Evolutionary conservation across 1,284 basidiomycete genomes (phyloP).

Genomic region (Cutaneotrichosporon curvatum): DNA sequence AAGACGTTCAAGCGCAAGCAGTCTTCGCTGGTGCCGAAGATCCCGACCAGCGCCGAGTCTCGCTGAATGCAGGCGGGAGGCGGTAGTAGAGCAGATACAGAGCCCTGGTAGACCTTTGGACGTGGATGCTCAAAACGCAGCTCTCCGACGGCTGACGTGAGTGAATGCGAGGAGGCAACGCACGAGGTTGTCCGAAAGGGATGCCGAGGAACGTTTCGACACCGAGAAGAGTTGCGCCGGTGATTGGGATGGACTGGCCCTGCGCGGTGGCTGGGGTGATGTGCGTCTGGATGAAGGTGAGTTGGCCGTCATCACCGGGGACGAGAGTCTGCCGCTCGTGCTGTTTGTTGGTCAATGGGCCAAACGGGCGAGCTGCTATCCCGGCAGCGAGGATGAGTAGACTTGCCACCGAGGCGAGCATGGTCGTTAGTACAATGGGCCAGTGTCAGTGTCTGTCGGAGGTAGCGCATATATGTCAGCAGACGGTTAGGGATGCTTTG

Average conservation of each 20-base stretch:
- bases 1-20: constrained; percentile 47
- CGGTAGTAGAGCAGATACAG: constrained; percentile 23
- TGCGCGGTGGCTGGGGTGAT: not conserved
- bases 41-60: constrained; percentile 16
- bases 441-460: no score
- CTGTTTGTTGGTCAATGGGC: no score
- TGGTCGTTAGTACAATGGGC: no score
- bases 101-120: constrained; percentile 18
- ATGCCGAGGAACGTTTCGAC: constrained; percentile 8
- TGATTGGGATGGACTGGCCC: constrained; percentile 1
- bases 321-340: no score
- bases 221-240: not conserved
- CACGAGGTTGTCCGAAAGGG: constrained; percentile 11
- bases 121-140: constrained; percentile 45
- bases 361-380: no score
- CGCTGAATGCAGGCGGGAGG: constrained; percentile 34
- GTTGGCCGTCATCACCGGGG: no score
- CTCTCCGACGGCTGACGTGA: not conserved
- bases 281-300: no score
- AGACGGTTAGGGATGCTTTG: no score
- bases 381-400: no score
- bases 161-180: not conserved
- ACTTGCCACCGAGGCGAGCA: no score
- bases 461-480: no score
- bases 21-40: constrained; percentile 35